Base-by-base conservation (phyloP, 177 flowering plant species). In the Vitis hybrid region DNA sequence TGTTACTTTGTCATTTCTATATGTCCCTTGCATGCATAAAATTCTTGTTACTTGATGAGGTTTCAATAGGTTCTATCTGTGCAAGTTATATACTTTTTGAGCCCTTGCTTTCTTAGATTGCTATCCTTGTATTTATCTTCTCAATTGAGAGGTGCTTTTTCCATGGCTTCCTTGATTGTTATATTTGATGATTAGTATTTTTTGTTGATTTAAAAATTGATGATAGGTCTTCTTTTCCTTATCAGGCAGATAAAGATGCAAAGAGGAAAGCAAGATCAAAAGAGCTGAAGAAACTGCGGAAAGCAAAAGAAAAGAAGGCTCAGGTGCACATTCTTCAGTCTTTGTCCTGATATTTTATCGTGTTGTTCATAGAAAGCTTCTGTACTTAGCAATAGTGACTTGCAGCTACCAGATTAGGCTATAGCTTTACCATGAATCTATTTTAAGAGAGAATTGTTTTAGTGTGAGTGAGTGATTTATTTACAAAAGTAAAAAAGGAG, bases 211-310 rank as follows among this genome's bases (percentile, higher is more conserved):
- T 51, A 2, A 27, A 13, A 51, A 54, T 18, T 61, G 49, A 32
- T 59, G 5, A 66, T 35, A 3, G 12, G 62, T 50, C 61, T 10
- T 56, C 71, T 74, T 11, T 77, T 72, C 54, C n/a, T 77, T 54
- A 76, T 63, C 80, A 94, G 99, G 97, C 97, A 41, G 99, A 93
- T 81, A 95, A 95, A 85, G 99, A 93, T 81, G 98, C 98, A 58
- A 95, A 95, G 82, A 86, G 70, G 83, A 95, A 90, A 84, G 98
- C 97, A 62, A 90, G 83, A 79, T 84, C 97, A 59, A 93, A 95
- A 75, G 99, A 95, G 78, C 72, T 93, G 82, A 93, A 93, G 83
- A 95, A 95, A 79, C 65, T 87, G 50, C 82, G 88, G 20, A 95
- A 80, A 83, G 94, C 89, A 58, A 90, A 80, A 76, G 99, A 91